These are phyloP conservation scores for Corinectria fuckeliana DNA, from an alignment of 2,329 filamentous ascomycete genomes.

Conservation along the genomic window DNA sequence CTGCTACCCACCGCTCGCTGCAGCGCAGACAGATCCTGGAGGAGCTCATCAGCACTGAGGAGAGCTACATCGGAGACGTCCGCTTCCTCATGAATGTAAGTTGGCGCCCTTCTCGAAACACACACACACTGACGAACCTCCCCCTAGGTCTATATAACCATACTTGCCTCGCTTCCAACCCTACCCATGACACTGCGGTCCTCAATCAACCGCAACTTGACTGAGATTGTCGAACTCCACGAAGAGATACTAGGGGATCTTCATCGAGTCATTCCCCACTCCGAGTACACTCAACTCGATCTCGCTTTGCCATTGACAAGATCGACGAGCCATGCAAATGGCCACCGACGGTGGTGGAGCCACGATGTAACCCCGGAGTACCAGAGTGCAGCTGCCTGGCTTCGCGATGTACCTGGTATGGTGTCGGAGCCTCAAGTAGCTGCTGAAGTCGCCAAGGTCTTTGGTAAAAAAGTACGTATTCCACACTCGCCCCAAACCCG, in stretches of 20 bases:
- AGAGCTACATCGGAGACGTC: constrained; percentile 86
- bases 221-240: constrained; percentile 82
- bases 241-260: constrained; percentile 80
- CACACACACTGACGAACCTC: constrained; percentile 29
- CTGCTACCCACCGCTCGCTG: constrained; percentile 72
- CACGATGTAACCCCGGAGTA: constrained; percentile 54
- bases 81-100: constrained; percentile 85
- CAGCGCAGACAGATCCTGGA: constrained; percentile 82
- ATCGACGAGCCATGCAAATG: constrained; percentile 17
- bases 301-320: constrained; percentile 16
- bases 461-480: constrained; percentile 60
- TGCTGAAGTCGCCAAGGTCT: constrained; percentile 66
- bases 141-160: constrained; percentile 72
- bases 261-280: constrained; percentile 72
- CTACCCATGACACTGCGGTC: constrained; percentile 69
- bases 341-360: constrained; percentile 57
- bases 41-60: constrained; percentile 85
- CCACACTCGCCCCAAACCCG: not conserved
- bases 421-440: constrained; percentile 64
- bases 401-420: constrained; percentile 58
- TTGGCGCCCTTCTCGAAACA: not conserved
- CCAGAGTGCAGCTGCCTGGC: constrained; percentile 47
- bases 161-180: constrained; percentile 74
- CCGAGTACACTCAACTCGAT: constrained; percentile 61
- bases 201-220: constrained; percentile 80